Evolutionary conservation across 2,329 filamentous ascomycete genomes (phyloP).

Genomic region (Dothistroma septosporum): DNA sequence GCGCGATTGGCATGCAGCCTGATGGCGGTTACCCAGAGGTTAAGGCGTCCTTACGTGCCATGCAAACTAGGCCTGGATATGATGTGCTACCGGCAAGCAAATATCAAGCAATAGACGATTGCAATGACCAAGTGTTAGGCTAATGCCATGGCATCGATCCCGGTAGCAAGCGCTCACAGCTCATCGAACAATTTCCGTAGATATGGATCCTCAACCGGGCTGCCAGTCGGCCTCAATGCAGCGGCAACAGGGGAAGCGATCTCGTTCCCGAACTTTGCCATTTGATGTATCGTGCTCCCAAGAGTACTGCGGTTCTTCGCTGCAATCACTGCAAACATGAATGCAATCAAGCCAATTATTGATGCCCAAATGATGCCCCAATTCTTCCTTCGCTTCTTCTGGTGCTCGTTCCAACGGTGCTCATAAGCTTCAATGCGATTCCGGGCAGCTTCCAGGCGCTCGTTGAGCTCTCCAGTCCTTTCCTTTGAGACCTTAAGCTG

Average conservation of each 20-base stretch:
- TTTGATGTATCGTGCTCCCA: constrained; percentile 18
- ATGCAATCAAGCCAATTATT: constrained; percentile 22
- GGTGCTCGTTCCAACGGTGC: constrained; percentile 61
- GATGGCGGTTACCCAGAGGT: not conserved
- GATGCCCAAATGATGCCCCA: constrained; percentile 30
- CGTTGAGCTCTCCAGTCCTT: constrained; percentile 57
- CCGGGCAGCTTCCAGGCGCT: constrained; percentile 61
- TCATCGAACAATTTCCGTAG: constrained; percentile 31
- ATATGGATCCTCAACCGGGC: constrained; percentile 27
- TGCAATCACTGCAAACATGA: constrained; percentile 27
- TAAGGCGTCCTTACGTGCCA: not conserved
- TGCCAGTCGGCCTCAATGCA: constrained; percentile 19
- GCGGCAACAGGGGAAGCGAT: constrained; percentile 16
- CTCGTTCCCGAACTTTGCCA: constrained; percentile 22
- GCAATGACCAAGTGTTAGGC: not conserved
- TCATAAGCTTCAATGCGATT: constrained; percentile 65
- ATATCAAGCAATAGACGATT: not conserved
- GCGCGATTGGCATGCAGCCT: not conserved
- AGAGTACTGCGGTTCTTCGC: constrained; percentile 26
- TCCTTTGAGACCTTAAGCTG: constrained; percentile 59
- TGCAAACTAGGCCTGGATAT: not conserved
- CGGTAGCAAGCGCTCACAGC: constrained; percentile 12
- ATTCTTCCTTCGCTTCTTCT: constrained; percentile 52
- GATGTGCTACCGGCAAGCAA: not conserved
- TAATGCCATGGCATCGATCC: too few species aligned